A percentile compares a stretch with the other conserved stretches of the same genome.
These are phyloP conservation scores for Penicillium crustosum DNA, from an alignment of 2,329 filamentous ascomycete genomes.

Conservation along the genomic window DNA sequence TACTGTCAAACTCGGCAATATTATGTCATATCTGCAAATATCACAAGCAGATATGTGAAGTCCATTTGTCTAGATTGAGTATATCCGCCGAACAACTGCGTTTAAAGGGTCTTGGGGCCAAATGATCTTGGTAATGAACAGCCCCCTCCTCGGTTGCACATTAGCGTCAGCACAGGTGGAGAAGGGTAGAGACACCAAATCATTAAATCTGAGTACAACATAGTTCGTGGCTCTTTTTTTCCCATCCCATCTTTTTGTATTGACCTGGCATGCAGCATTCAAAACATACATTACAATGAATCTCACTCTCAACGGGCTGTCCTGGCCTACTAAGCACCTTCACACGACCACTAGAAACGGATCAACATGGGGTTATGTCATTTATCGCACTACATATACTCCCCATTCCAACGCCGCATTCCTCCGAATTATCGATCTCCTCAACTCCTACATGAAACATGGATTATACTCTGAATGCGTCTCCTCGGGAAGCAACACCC, in stretches of 20 bases:
- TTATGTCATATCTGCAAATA: background rate
- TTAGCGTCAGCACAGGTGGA: background rate
- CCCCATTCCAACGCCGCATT: background rate
- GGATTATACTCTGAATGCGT: background rate
- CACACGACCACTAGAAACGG: background rate
- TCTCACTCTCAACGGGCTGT: background rate
- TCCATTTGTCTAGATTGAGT: background rate
- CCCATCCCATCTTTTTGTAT: background rate
- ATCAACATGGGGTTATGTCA: constrained; percentile 6
- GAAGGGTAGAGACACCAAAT: background rate
- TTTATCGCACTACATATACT: constrained; percentile 7
- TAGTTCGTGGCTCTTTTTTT: background rate
- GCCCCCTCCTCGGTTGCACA: background rate
- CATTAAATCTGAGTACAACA: background rate
- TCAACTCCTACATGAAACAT: constrained; percentile 5
- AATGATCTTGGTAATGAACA: background rate
- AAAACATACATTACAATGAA: background rate
- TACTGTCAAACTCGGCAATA: background rate
- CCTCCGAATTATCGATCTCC: background rate
- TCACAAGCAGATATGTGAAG: background rate
- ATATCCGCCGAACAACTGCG: background rate
- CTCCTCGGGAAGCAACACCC: background rate
- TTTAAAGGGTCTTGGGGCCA: background rate
- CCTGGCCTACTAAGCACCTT: background rate
- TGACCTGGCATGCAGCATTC: background rate